A percentile compares a stretch with the other conserved stretches of the same genome.
Conservation (phyloP, 495 filamentous ascomycete genomes). For the Saxophila tyrrhenica region DNA sequence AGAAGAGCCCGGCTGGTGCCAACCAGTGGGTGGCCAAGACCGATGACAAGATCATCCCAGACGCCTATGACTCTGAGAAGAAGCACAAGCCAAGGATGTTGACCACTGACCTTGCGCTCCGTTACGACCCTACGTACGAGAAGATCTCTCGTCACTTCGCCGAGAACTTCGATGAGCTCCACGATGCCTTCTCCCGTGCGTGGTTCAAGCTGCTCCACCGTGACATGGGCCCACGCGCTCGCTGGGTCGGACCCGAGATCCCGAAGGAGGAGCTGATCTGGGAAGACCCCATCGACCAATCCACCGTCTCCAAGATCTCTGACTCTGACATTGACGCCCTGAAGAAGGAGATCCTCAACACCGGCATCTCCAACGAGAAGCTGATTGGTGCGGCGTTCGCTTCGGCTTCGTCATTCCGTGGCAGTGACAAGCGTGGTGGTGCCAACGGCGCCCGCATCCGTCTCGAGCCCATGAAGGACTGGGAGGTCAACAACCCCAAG, state of each 20-base stretch:
- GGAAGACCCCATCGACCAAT: conserved; percentile 53
- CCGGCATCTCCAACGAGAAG: conserved; percentile 42
- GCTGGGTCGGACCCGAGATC: conserved; percentile 59
- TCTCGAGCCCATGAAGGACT: conserved; percentile 54
- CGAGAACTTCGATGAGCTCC: conserved; percentile 51
- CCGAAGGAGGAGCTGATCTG: conserved; percentile 50
- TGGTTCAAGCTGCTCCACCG: conserved; percentile 74
- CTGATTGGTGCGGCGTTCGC: conserved; percentile 56
- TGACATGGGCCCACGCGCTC: conserved; percentile 56
- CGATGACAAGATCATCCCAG: conserved; percentile 51
- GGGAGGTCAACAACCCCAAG: conserved; percentile 55
- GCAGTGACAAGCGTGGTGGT: conserved; percentile 63
- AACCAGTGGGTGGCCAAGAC: conserved; percentile 65
- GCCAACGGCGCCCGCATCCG: conserved; percentile 65
- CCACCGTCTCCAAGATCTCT: conserved; percentile 44
- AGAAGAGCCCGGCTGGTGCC: conserved; percentile 60
- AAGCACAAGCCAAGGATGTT: conserved; percentile 59
- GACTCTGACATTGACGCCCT: conserved; percentile 45
- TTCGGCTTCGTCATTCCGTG: conserved; percentile 60
- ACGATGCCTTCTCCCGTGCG: conserved; percentile 53
- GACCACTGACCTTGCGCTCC: conserved; percentile 58
- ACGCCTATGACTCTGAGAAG: conserved; percentile 51
- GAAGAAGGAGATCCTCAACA: conserved; percentile 52
- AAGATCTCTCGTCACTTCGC: conserved; percentile 60
- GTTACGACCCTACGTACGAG: conserved; percentile 56